Evolutionary conservation across 495 filamentous ascomycete species (phyloP).

Genomic region (Penicillium coffeae): DNA sequence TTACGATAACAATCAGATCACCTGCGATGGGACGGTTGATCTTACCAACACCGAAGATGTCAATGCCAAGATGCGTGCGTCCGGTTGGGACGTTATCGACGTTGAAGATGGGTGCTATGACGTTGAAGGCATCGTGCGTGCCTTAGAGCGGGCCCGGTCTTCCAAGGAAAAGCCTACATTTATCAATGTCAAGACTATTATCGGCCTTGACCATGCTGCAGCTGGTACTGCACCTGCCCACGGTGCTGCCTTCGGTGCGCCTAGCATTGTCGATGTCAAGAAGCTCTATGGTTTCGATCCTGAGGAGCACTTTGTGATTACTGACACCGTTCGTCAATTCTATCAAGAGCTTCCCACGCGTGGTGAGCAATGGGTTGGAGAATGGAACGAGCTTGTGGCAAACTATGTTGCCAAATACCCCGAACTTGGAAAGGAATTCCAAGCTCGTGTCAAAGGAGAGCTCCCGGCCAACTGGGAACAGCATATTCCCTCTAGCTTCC

Average conservation of each 20-base stretch:
- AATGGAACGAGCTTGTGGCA: conserved; percentile 44
- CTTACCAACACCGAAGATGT: conserved; percentile 55
- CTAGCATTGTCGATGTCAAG: conserved; percentile 49
- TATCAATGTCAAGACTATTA: conserved; percentile 56
- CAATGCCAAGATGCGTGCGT: conserved; percentile 55
- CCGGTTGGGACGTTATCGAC: conserved; percentile 56
- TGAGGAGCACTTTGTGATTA: conserved; percentile 43
- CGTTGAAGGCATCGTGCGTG: conserved; percentile 47
- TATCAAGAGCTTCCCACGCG: conserved; percentile 40
- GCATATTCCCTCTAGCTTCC: conserved; percentile 43
- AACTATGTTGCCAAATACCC: conserved; percentile 42
- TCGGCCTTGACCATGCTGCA: conserved; percentile 50
- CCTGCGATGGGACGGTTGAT: conserved; percentile 56
- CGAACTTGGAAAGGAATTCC: conserved; percentile 45
- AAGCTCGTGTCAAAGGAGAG: conserved; percentile 41
- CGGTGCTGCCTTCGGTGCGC: conserved; percentile 46
- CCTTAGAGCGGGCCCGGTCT: conserved; percentile 40
- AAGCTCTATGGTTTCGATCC: conserved; percentile 41
- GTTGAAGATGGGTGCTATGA: conserved; percentile 52
- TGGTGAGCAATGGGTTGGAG: conserved; percentile 35
- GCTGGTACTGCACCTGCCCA: conserved; percentile 50
- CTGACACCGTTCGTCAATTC: conserved; percentile 45
- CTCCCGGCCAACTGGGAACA: conserved; percentile 41
- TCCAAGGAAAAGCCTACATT: conserved; percentile 51
- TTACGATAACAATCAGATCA: conserved; percentile 56